Evolutionary conservation across 768 basidiomycete species (phyloP), one percentile per base, ranked within the genome.

Genomic region (Phylloporus sp.): DNA sequence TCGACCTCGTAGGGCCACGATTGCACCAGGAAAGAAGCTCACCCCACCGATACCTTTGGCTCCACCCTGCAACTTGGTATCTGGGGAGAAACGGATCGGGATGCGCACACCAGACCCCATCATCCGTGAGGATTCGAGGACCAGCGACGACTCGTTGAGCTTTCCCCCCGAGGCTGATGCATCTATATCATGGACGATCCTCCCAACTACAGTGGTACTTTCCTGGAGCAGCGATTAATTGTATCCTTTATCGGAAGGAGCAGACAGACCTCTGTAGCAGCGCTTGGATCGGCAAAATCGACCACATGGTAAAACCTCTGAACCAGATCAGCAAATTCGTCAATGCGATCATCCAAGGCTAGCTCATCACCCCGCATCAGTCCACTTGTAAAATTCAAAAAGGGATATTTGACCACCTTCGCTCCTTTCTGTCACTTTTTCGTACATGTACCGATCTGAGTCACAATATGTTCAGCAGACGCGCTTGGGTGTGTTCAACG

Each of bases 361-460:
- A 61, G 24, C 36, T 22, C 23, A 32, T n/a, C n/a, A 50, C 15
- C 4, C 13, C 40, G 20, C 5, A 41, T 55, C 40, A 50, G 46
- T 31, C 23, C 26, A 16, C 6, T 20, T 34, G 23, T 15, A 6
- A 39, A 32, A 26, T 26, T 13, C 3, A 22, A 28, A 24, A 24
- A n/a, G n/a, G 45, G 32, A 38, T 11, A 59, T 67, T 44, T 58
- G 13, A 28, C 16, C 28, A 91, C 93, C 84, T 77, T 87, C 87
- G 55, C 91, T 86, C 41, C 94, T 76, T 62, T 90, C 89, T 2
- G 82, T 81, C 23, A 88, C 76, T 71, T 91, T 93, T 68, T 97
- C 94, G 62, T 89, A 93, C 94, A 95, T 95, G 67, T 97, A 98
- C 26, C 89, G 81, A 77, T 86, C 88, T 91, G 58, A 32, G 11